Evolutionary conservation across 106 monocot species (phyloP).

Genomic region (Allium cepa): DNA sequence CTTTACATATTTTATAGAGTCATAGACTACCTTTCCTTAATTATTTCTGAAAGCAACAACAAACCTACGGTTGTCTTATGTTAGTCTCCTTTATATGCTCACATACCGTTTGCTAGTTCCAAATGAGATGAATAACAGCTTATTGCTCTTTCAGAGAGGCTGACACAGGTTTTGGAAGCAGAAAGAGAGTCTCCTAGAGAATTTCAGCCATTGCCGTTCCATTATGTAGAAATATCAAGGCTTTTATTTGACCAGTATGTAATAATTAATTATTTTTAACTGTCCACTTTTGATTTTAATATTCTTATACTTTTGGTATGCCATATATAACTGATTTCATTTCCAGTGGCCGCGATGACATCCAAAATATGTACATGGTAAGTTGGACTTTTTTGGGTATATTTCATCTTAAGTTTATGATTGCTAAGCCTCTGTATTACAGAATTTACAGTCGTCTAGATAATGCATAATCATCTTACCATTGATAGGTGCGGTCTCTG

Average conservation of each 20-base stretch:
- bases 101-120: too few species aligned
- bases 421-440: background rate
- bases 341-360: slow-evolving; percentile 80
- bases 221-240: slow-evolving; percentile 91
- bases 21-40: too few species aligned
- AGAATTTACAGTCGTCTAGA: too few species aligned
- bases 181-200: slow-evolving; percentile 93
- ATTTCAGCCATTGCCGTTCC: slow-evolving; percentile 93
- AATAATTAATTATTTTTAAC: background rate
- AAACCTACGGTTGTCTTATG: background rate
- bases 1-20: too few species aligned
- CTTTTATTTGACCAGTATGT: slow-evolving; percentile 90
- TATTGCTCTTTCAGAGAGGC: slow-evolving; percentile 43
- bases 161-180: slow-evolving; percentile 85
- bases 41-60: too few species aligned
- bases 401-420: slow-evolving; percentile 1
- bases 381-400: slow-evolving; percentile 8
- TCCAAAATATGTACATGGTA: slow-evolving; percentile 83
- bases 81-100: too few species aligned
- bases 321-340: slow-evolving; percentile 15
- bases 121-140: background rate
- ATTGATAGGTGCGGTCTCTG: slow-evolving; percentile 70
- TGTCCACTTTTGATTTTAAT: background rate
- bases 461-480: too few species aligned
- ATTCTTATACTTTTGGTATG: background rate